Base-by-base conservation (phyloP, 2,329 filamentous ascomycete species). In the Mariannaea sp. region DNA sequence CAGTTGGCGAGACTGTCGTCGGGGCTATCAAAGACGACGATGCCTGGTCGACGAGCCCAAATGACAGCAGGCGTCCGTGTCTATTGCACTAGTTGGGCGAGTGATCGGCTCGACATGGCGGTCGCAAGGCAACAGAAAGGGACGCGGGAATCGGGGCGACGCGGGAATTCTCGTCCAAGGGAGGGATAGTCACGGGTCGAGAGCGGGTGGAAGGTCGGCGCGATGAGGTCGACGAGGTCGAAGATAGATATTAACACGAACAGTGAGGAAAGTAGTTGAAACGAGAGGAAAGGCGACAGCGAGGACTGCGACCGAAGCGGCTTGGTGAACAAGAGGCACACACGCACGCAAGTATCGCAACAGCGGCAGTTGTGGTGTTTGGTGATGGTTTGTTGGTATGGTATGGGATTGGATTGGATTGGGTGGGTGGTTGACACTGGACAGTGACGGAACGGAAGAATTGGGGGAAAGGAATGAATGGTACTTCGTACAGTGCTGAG, bases 41-140 rank as follows among this genome's bases (percentile, higher is more conserved):
- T 62, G 61, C 64, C 65, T 49, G 46, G 49, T 57, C 57, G 62
- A 68, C 68, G 65, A 62, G 59, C 67, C 64, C 65, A 61, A 47
- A 50, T 54, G 60, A 60, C 57, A 62, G 51, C 53, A 56, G 60
- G 57, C 65, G 63, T 68, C 68, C 66, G 67, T 68, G 67, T 72
- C 66, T 72, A 71, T 68, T 66, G 66, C 55, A 56, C 49, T 61
- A 58, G 62, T 62, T 60, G 55, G 47, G 59, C 59, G 46, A 50
- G 57, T 52, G 55, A 62, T 57, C 61, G 58, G 55, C 51, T 65
- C 56, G 61, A 71, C 69, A 71, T 71, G 65, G 60, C 67, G 61
- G 49, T 59, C 49, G 40, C 39, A 48, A 55, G 40, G 53, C 45
- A 55, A 46, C 55, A 48, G 29, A 32, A 35, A 50, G 43, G 41